Evolutionary conservation across 1,284 basidiomycete species (phyloP).

Genomic region (Tetrapyrgos nigripes): DNA sequence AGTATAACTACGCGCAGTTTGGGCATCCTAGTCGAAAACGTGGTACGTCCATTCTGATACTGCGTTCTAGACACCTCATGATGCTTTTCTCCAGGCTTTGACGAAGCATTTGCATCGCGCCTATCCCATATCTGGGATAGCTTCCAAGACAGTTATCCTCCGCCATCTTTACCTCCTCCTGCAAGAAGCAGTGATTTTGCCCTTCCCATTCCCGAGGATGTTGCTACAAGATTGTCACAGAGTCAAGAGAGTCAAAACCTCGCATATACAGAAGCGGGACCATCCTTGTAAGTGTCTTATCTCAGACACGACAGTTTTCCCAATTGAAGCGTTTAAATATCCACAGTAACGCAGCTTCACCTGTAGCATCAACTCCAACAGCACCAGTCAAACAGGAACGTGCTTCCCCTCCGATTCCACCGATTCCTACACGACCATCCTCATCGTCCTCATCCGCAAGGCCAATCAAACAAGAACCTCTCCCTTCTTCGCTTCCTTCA

Average conservation of each 20-base stretch:
- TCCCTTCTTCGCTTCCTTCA: too few species aligned
- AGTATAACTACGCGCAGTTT: constrained; percentile 37
- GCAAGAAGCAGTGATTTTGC: not conserved
- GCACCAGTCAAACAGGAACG: too few species aligned
- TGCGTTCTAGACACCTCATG: not conserved
- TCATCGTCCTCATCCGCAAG: too few species aligned
- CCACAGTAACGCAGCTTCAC: not conserved
- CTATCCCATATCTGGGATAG: not conserved
- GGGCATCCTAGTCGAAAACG: constrained; percentile 34
- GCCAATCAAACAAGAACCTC: too few species aligned
- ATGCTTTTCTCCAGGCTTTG: not conserved
- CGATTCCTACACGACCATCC: too few species aligned
- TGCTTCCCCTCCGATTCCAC: too few species aligned
- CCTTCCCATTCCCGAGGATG: not conserved
- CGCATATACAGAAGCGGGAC: not conserved
- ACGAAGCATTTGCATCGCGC: not conserved
- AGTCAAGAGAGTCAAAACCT: not conserved
- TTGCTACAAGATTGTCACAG: not conserved
- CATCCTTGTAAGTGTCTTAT: not conserved
- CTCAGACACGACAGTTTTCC: too few species aligned
- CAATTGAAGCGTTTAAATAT: too few species aligned
- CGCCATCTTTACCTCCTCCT: not conserved
- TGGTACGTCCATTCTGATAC: constrained; percentile 23
- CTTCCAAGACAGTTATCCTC: not conserved
- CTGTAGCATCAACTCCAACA: too few species aligned